Evolutionary conservation across 23 red algal species (phyloP).

Genomic region (Gracilaria vermiculophylla): DNA sequence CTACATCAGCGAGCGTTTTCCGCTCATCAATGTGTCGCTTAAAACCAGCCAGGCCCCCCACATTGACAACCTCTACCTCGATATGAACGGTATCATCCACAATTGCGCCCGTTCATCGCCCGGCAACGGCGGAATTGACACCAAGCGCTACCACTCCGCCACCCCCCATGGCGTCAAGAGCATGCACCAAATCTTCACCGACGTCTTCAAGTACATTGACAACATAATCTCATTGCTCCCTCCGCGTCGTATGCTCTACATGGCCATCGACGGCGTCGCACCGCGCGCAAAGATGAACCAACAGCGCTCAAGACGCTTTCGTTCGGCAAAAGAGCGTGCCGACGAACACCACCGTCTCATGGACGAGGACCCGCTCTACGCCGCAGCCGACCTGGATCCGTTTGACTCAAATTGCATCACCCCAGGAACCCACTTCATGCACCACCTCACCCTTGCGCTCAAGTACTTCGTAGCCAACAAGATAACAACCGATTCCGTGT

Average conservation of each 20-base stretch:
- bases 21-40: slow-evolving; percentile 72
- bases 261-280: slow-evolving; percentile 94
- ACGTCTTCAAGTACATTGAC: slow-evolving; percentile 92
- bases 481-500: slow-evolving; percentile 63
- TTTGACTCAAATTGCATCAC: slow-evolving; percentile 99
- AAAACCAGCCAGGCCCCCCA: slow-evolving; percentile 30
- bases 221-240: slow-evolving; percentile 76
- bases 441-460: slow-evolving; percentile 69
- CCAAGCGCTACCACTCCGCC: slow-evolving; percentile 54
- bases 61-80: slow-evolving; percentile 94
- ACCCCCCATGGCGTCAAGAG: slow-evolving; percentile 1
- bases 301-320: slow-evolving; percentile 85
- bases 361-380: slow-evolving; percentile 37
- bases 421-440: slow-evolving; percentile 95
- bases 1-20: slow-evolving; percentile 93
- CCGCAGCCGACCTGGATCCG: slow-evolving; percentile 38
- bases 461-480: slow-evolving; percentile 82
- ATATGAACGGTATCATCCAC: slow-evolving; percentile 96
- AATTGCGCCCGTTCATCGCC: slow-evolving; percentile 77
- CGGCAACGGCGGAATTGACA: slow-evolving; percentile 30
- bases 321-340: slow-evolving; percentile 69
- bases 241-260: slow-evolving; percentile 69
- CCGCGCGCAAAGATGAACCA: slow-evolving; percentile 99
- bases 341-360: slow-evolving; percentile 34
- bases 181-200: slow-evolving; percentile 66